Evolutionary conservation across 176 grass and related monocot species (phyloP).

Genomic region (Stipa capillata): DNA sequence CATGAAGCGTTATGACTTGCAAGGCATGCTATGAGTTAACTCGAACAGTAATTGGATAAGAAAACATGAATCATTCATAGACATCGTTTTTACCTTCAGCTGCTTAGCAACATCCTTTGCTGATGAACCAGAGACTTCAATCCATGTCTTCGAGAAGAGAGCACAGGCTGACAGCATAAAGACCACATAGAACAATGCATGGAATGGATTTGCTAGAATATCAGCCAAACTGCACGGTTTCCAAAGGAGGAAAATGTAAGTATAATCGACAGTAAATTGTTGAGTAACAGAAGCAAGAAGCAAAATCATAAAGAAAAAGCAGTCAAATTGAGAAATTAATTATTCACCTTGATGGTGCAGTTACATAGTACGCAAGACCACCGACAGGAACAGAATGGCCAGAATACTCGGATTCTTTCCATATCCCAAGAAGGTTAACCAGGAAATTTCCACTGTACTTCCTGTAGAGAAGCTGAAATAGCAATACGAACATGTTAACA

Average conservation of each 20-base stretch:
- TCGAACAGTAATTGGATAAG: neutral
- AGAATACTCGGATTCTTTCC: constrained; percentile 88
- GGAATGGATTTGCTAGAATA: constrained; percentile 51
- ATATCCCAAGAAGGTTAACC: constrained; percentile 85
- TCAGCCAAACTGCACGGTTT: constrained; percentile 43
- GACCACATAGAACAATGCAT: constrained; percentile 48
- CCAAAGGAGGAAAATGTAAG: neutral
- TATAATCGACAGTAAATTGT: neutral
- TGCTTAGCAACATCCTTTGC: constrained; percentile 59
- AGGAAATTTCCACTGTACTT: constrained; percentile 92
- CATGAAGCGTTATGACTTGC: neutral
- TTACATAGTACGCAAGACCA: constrained; percentile 93
- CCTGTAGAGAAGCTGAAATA: constrained; percentile 73
- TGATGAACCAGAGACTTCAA: constrained; percentile 61
- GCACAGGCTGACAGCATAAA: constrained; percentile 53
- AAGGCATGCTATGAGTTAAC: neutral
- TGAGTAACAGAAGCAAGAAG: neutral
- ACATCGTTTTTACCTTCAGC: constrained; percentile 17
- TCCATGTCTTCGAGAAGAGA: constrained; percentile 56
- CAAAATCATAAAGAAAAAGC: neutral
- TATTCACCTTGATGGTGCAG: constrained; percentile 84
- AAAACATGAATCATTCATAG: neutral
- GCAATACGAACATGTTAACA: neutral
- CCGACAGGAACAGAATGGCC: constrained; percentile 80
- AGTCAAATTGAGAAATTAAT: neutral